A percentile compares a stretch with the other conserved stretches of the same genome.
Evolutionary conservation across 2,329 filamentous ascomycete species (phyloP).

Genomic region (Zymoseptoria tritici): DNA sequence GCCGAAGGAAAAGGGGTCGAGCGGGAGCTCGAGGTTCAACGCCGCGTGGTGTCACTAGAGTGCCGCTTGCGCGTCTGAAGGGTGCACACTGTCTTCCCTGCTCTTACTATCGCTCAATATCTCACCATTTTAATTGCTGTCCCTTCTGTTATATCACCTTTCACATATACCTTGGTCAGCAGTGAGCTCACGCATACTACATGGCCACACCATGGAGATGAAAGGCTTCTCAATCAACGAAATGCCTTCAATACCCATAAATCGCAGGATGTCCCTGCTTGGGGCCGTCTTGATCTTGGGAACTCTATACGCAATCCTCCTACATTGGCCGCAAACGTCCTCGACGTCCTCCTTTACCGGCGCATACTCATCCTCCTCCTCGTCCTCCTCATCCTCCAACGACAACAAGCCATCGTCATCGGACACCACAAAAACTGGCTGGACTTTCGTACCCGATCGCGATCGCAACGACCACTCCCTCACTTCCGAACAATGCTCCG

Average conservation of each 20-base stretch:
- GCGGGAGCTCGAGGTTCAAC: too few species aligned
- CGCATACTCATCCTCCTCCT: background rate
- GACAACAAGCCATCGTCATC: background rate
- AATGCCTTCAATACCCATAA: conserved; percentile 12
- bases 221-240: conserved; percentile 6
- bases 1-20: background rate
- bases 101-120: background rate
- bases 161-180: too few species aligned
- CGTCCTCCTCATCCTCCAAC: background rate
- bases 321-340: conserved; percentile 1
- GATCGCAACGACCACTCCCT: conserved; percentile 28
- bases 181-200: background rate
- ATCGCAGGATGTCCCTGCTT: conserved; percentile 8
- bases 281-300: conserved; percentile 4
- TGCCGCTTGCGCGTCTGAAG: background rate
- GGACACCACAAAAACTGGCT: background rate
- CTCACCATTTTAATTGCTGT: background rate
- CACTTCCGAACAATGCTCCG: conserved; percentile 24
- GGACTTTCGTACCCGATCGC: conserved; percentile 15
- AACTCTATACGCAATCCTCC: conserved; percentile 1
- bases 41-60: background rate
- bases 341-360: background rate
- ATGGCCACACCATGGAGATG: conserved; percentile 9
- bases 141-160: background rate
- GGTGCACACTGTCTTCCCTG: background rate